These are phyloP conservation scores for Candida morakotiae DNA, from an alignment of 805 yeast species.

Conservation along the genomic window DNA sequence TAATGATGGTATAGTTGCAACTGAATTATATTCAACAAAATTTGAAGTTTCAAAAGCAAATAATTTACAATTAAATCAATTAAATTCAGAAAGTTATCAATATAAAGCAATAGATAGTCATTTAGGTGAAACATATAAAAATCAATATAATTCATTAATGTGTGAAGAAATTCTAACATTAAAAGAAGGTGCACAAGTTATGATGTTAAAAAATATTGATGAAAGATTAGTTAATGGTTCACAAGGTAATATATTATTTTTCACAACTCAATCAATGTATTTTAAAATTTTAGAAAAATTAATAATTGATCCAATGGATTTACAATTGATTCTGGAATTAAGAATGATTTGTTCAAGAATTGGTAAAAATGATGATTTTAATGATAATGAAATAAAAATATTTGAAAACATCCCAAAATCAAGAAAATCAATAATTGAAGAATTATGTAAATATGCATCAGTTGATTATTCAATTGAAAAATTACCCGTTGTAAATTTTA, in stretches of 20 bases:
- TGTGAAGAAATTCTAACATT: constrained; percentile 61
- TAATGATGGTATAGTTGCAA: constrained; percentile 78
- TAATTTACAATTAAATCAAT: constrained; percentile 24
- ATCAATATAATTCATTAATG: constrained; percentile 58
- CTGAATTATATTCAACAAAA: constrained; percentile 85
- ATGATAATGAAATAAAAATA: constrained; percentile 12
- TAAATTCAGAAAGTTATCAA: constrained; percentile 42
- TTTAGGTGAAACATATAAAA: constrained; percentile 15
- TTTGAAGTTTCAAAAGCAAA: constrained; percentile 82
- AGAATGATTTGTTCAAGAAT: constrained; percentile 19
- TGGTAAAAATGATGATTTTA: constrained; percentile 17
- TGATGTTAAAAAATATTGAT: constrained; percentile 83
- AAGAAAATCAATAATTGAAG: constrained; percentile 18
- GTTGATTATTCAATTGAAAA: constrained; percentile 16
- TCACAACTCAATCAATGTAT: constrained; percentile 30
- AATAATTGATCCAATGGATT: constrained; percentile 11
- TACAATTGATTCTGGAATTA: constrained; percentile 20
- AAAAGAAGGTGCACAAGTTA: constrained; percentile 89
- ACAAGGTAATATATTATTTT: constrained; percentile 68
- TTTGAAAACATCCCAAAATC: constrained; percentile 21
- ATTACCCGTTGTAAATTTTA: constrained; percentile 47
- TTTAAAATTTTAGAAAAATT: constrained; percentile 19
- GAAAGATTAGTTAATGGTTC: constrained; percentile 85
- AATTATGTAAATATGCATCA: constrained; percentile 18
- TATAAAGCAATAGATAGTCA: constrained; percentile 42